A percentile compares a stretch with the other conserved stretches of the same genome.
phyloP scores from a whole-genome alignment of 1,139 yeast genomes.

The Magnusiomyces tetraspermus region DNA sequence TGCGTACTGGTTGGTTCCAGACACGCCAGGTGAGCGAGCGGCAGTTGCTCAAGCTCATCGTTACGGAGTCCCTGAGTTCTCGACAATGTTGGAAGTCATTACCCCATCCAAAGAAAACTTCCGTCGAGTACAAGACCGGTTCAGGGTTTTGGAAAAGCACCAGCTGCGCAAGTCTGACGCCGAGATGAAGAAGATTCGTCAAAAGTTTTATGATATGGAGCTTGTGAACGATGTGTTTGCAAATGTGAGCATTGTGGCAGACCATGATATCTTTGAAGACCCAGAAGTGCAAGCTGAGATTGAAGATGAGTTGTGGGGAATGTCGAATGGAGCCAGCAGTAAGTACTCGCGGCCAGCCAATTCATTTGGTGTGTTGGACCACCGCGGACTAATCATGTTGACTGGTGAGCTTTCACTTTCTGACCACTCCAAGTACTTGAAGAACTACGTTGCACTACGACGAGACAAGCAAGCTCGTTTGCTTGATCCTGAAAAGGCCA shows the following conservation, averaged over 20 bases:
- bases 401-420: slow-evolving; percentile 40
- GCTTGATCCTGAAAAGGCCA: neutral
- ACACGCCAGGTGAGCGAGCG: slow-evolving; percentile 3
- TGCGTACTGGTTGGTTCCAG: slow-evolving; percentile 1
- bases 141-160: slow-evolving; percentile 10
- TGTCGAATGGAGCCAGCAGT: neutral
- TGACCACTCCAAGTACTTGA: slow-evolving; percentile 5
- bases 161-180: slow-evolving; percentile 19
- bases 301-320: slow-evolving; percentile 23
- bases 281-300: slow-evolving; percentile 16
- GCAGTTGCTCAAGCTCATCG: neutral
- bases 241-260: neutral
- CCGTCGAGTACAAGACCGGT: slow-evolving; percentile 28
- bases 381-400: slow-evolving; percentile 39
- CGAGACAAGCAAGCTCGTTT: neutral
- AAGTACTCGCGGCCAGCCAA: neutral
- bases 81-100: slow-evolving; percentile 35
- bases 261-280: neutral
- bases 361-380: slow-evolving; percentile 31
- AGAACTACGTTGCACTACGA: neutral
- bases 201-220: slow-evolving; percentile 43
- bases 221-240: slow-evolving; percentile 36
- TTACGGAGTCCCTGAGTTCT: slow-evolving; percentile 31
- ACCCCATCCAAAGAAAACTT: slow-evolving; percentile 32
- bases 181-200: neutral